Evolutionary conservation across 306 rosid species (phyloP).

Genomic region (Gillenia trifoliata): DNA sequence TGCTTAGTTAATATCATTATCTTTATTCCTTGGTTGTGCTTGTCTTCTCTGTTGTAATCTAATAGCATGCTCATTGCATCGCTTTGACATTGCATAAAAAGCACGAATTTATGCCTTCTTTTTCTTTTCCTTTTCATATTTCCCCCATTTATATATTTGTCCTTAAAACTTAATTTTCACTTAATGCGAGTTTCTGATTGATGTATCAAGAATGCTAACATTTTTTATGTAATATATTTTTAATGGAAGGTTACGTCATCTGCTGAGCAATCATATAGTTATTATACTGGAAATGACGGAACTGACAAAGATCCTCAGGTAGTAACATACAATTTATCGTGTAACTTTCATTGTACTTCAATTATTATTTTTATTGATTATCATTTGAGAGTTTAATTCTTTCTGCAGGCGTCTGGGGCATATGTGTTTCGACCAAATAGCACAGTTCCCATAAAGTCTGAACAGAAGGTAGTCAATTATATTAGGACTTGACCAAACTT

Average conservation of each 20-base stretch:
- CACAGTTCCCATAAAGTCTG: constrained; percentile 28
- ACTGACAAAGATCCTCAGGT: constrained; percentile 39
- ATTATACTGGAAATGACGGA: constrained; percentile 39
- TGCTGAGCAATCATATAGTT: constrained; percentile 37
- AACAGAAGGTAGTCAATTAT: constrained; percentile 22
- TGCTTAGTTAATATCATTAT: neutral
- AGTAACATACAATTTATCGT: neutral
- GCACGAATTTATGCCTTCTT: neutral
- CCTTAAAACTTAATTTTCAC: neutral
- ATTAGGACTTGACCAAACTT: neutral
- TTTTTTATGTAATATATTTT: neutral
- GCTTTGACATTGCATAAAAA: neutral
- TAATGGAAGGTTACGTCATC: constrained; percentile 24
- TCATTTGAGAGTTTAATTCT: constrained; percentile 2
- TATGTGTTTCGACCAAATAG: constrained; percentile 42
- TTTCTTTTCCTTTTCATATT: neutral
- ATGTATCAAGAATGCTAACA: neutral
- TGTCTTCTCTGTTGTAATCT: neutral
- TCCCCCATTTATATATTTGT: neutral
- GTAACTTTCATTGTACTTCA: neutral
- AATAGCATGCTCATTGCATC: neutral
- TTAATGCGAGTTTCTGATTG: neutral
- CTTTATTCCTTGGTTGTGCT: neutral
- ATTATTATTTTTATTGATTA: neutral
- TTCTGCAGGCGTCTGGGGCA: constrained; percentile 45